Evolutionary conservation across 1,139 yeast species (phyloP), one percentile per base, ranked within the genome.

Genomic region (Saccharomyces hybrid): DNA sequence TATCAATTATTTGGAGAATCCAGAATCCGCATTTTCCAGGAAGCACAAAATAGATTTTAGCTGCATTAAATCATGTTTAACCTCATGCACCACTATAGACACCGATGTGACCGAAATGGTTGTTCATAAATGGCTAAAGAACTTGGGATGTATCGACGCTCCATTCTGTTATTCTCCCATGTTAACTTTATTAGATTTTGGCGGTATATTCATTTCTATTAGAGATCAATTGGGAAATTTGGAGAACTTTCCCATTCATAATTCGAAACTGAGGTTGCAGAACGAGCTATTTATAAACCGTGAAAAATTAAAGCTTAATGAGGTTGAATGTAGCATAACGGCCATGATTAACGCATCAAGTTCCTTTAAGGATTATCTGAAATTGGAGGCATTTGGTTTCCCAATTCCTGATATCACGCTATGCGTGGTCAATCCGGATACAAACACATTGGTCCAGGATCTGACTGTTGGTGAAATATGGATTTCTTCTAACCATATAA

Each of bases 401-500:
- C 99, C 99, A 0, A 71, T 93, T 2, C 97, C 97, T 0, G 97
- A 91, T 72, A 93, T 97, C 0, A 88, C 96, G 0, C 71, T 93
- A 47, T 97, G 98, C 0, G 83, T 93, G 38, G 98, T 93, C 0
- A 90, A 95, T 66, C 98, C 99, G 0, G 99, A 95, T 60, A 65
- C 68, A 34, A 71, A 81, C 47, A 77, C 83, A 61, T 93, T 96
- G 2, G 97, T 97, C 1, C 98, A 98, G 5, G 80, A 87, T 59
- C 88, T 88, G 62, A 91, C 87, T 60, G 86, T 95, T n/a, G 99
- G 99, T 25, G 99, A 93, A 69, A 86, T 93, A 34, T 95, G 99
- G 99, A 88, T 93, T 25, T 66, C 69, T 16, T 64, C 70, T 5
- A 59, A 60, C 2, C 60, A 61, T 51, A 54, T 69, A 3, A 64